Percentiles rank a stretch among this genome's conserved stretches.
These are phyloP conservation scores for Aspergillus caelatus DNA, from an alignment of 2,329 filamentous ascomycete genomes.

Conservation along the genomic window DNA sequence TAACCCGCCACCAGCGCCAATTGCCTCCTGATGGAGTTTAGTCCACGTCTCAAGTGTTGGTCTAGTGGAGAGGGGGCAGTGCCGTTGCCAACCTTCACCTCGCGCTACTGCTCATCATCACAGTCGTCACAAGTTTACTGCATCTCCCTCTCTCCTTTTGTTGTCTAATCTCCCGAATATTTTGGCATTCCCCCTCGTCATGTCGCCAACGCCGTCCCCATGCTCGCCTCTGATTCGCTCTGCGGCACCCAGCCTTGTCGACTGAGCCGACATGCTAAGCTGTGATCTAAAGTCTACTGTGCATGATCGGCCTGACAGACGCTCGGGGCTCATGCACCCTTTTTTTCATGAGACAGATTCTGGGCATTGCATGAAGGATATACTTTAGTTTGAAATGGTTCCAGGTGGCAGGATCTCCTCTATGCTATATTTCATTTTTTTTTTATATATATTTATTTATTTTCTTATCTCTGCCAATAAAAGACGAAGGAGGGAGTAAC, in stretches of 20 bases:
- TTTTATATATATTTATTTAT: background rate
- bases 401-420: background rate
- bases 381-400: background rate
- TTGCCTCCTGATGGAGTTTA: background rate
- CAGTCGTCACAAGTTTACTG: slow-evolving; percentile 10
- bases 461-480: background rate
- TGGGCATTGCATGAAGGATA: background rate
- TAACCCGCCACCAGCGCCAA: slow-evolving; percentile 16
- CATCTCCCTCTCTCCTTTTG: background rate
- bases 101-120: slow-evolving; percentile 12
- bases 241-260: slow-evolving; percentile 2
- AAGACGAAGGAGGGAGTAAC: background rate
- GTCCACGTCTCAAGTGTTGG: background rate
- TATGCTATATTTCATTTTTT: background rate
- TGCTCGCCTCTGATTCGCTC: slow-evolving; percentile 17
- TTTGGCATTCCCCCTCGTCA: background rate
- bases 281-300: slow-evolving; percentile 27
- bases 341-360: slow-evolving; percentile 1
- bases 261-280: slow-evolving; percentile 17
- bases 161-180: slow-evolving; percentile 1
- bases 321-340: slow-evolving; percentile 17
- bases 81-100: background rate
- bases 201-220: background rate
- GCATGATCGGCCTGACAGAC: slow-evolving; percentile 23
- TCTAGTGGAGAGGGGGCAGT: slow-evolving; percentile 3